Conservation (phyloP, 257 asterid species). For the Solanum bukasovii region DNA sequence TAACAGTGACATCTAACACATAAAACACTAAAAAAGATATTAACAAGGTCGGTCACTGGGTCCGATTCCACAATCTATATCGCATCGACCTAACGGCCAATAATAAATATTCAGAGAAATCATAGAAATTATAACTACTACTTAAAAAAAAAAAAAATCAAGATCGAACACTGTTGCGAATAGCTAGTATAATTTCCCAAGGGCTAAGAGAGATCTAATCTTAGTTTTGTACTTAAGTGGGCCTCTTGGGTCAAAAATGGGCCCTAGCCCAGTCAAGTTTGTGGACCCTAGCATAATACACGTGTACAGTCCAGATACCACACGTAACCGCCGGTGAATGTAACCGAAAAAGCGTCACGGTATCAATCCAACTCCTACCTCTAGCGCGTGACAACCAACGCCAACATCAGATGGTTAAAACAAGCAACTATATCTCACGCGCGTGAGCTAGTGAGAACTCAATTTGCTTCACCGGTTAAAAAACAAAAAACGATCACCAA, state of each 20-base stretch:
- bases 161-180: background rate
- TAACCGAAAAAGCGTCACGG: constrained; percentile 19
- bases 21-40: background rate
- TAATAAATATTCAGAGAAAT: too few species aligned
- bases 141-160: too few species aligned
- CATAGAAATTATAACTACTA: too few species aligned
- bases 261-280: constrained; percentile 16
- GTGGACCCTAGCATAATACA: constrained; percentile 13
- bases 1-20: background rate
- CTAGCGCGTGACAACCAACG: background rate
- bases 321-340: constrained; percentile 4
- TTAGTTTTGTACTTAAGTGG: constrained; percentile 4
- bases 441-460: background rate
- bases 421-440: background rate
- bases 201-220: background rate
- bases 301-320: constrained; percentile 31
- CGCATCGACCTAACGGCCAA: too few species aligned
- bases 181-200: background rate
- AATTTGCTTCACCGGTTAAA: constrained; percentile 2
- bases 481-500: constrained; percentile 22
- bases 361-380: background rate
- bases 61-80: background rate
- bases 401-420: background rate
- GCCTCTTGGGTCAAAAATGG: constrained; percentile 9
- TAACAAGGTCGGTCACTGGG: background rate